phyloP scores from a whole-genome alignment of 768 basidiomycete species.

The Boletus barrowsii region DNA sequence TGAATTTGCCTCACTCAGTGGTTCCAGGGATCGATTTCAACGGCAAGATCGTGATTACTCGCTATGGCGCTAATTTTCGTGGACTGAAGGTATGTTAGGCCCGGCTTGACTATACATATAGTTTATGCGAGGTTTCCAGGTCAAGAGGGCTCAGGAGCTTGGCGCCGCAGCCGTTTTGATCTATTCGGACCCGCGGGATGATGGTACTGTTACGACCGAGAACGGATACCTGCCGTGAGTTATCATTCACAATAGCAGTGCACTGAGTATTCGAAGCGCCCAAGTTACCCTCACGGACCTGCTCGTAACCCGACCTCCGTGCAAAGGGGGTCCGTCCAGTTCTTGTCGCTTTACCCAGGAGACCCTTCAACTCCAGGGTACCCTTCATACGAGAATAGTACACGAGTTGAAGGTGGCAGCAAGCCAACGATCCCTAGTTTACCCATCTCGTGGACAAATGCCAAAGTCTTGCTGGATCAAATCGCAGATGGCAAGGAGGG shows the following conservation, averaged over 20 bases:
- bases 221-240: constrained; percentile 70
- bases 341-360: constrained; percentile 62
- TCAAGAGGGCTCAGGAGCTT: constrained; percentile 84
- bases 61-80: constrained; percentile 78
- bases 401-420: constrained; percentile 56
- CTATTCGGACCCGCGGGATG: constrained; percentile 85
- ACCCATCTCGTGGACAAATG: constrained; percentile 90
- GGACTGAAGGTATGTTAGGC: constrained; percentile 73
- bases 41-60: constrained; percentile 74
- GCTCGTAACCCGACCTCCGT: constrained; percentile 83
- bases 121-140: constrained; percentile 41
- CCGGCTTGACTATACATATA: constrained; percentile 8
- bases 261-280: neutral
- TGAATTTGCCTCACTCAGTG: neutral
- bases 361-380: constrained; percentile 87
- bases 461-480: constrained; percentile 57
- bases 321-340: constrained; percentile 83
- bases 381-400: constrained; percentile 81
- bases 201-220: constrained; percentile 72
- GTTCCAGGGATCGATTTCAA: constrained; percentile 58
- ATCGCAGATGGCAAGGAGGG: constrained; percentile 36
- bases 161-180: constrained; percentile 81
- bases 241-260: neutral
- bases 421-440: constrained; percentile 79
- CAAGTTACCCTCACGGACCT: constrained; percentile 66